Percentiles rank a stretch among this genome's conserved stretches.
These are phyloP conservation scores for Trichophyton mentagrophytes DNA, from an alignment of 2,329 filamentous ascomycete species.

Conservation along the genomic window DNA sequence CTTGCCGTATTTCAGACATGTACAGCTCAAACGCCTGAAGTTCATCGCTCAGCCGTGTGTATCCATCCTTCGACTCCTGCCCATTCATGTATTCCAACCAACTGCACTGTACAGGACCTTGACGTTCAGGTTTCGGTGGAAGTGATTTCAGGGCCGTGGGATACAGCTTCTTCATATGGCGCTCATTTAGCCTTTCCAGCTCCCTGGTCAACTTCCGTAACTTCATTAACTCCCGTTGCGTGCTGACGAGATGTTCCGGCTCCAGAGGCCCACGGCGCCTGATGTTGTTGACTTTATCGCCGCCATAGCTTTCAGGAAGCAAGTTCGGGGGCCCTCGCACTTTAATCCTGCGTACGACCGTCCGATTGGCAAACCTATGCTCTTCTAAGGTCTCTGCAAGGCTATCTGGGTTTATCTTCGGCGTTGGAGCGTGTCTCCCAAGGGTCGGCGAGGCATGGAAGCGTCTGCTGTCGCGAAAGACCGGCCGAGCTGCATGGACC, in stretches of 20 bases:
- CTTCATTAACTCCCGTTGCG: neutral
- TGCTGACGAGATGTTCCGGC: neutral
- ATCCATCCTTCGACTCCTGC: conserved; percentile 13
- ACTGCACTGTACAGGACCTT: conserved; percentile 15
- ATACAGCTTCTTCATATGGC: neutral
- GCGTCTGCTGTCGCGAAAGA: conserved; percentile 11
- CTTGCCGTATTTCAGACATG: conserved; percentile 31
- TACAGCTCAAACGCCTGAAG: conserved; percentile 35
- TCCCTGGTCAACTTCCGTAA: conserved; percentile 8
- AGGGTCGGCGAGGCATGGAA: conserved; percentile 8
- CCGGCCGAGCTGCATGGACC: neutral
- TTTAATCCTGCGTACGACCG: neutral
- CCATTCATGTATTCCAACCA: conserved; percentile 23
- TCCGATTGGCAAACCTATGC: conserved; percentile 22
- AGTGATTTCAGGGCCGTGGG: neutral
- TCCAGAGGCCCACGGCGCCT: neutral
- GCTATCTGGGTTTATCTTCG: conserved; percentile 17
- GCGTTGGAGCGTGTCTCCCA: conserved; percentile 1
- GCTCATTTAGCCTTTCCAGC: neutral
- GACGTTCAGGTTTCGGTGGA: neutral
- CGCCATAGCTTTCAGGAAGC: neutral
- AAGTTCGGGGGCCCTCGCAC: neutral
- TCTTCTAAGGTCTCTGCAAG: conserved; percentile 24
- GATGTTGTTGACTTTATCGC: neutral
- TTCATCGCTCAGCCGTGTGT: conserved; percentile 31